Conservation (phyloP, 768 basidiomycete genomes). For the Leccinum disarticulatum region DNA sequence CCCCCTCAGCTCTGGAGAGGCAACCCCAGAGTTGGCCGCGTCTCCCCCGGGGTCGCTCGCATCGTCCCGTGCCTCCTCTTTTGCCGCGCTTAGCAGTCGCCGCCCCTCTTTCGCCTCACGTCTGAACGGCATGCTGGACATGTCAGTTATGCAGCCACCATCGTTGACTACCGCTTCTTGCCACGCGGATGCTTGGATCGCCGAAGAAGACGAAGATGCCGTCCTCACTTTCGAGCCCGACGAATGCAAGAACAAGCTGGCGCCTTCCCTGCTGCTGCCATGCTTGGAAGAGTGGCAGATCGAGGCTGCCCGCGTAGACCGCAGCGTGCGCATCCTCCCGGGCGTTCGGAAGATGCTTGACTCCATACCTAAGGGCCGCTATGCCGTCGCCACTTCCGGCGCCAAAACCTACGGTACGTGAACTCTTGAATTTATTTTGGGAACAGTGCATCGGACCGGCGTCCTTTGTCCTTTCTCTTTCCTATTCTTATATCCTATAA, state of each 20-base stretch:
- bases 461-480: neutral
- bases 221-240: constrained; percentile 28
- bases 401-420: constrained; percentile 65
- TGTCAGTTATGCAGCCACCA: constrained; percentile 27
- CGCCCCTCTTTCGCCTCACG: constrained; percentile 49
- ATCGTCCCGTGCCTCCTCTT: constrained; percentile 45
- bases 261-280: constrained; percentile 15
- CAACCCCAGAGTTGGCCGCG: constrained; percentile 42
- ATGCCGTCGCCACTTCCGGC: constrained; percentile 73
- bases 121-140: constrained; percentile 40
- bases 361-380: constrained; percentile 63
- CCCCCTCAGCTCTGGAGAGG: constrained; percentile 33
- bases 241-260: constrained; percentile 11
- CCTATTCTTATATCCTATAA: neutral
- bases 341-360: constrained; percentile 66
- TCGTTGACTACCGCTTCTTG: neutral
- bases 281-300: constrained; percentile 50
- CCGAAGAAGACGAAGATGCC: constrained; percentile 37
- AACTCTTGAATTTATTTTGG: neutral
- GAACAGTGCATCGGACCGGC: neutral
- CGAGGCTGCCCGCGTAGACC: constrained; percentile 56
- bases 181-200: constrained; percentile 26
- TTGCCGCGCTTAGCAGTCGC: constrained; percentile 34
- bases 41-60: constrained; percentile 40
- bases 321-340: constrained; percentile 68